phyloP scores from a whole-genome alignment of 2,329 filamentous ascomycete species.

The Apiospora hydei region DNA sequence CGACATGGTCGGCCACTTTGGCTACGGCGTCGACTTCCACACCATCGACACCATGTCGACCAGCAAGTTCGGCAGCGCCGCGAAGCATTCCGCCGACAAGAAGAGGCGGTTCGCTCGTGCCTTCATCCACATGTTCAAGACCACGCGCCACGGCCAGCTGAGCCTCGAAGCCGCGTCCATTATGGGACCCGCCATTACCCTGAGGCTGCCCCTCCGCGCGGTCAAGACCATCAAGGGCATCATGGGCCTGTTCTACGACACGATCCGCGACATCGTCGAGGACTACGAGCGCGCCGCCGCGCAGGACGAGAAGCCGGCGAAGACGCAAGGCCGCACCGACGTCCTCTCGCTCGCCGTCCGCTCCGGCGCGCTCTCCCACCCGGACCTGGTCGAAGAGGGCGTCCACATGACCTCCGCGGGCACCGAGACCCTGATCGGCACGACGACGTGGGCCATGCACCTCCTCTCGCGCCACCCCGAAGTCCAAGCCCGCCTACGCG shows the following conservation, averaged over 20 bases:
- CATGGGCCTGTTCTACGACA: conserved; percentile 64
- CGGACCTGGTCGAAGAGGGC: conserved; percentile 47
- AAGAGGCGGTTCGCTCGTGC: conserved; percentile 63
- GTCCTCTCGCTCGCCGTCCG: conserved; percentile 48
- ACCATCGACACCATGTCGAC: conserved; percentile 52
- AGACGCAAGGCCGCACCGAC: conserved; percentile 37
- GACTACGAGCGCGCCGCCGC: conserved; percentile 66
- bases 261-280: conserved; percentile 74
- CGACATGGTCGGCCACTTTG: conserved; percentile 79
- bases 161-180: conserved; percentile 67
- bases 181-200: conserved; percentile 68
- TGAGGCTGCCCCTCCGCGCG: conserved; percentile 70
- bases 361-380: conserved; percentile 46
- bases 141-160: conserved; percentile 41
- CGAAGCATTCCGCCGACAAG: conserved; percentile 51
- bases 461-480: conserved; percentile 45
- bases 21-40: conserved; percentile 74
- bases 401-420: conserved; percentile 53
- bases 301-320: conserved; percentile 44
- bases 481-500: conserved; percentile 47
- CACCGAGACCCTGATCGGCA: conserved; percentile 52
- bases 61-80: background rate
- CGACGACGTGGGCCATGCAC: conserved; percentile 51
- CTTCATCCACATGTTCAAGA: conserved; percentile 64
- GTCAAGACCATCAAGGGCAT: conserved; percentile 70